Evolutionary conservation across 2,329 filamentous ascomycete species (phyloP).

Genomic region (Cylindrodendrum hubeiense): DNA sequence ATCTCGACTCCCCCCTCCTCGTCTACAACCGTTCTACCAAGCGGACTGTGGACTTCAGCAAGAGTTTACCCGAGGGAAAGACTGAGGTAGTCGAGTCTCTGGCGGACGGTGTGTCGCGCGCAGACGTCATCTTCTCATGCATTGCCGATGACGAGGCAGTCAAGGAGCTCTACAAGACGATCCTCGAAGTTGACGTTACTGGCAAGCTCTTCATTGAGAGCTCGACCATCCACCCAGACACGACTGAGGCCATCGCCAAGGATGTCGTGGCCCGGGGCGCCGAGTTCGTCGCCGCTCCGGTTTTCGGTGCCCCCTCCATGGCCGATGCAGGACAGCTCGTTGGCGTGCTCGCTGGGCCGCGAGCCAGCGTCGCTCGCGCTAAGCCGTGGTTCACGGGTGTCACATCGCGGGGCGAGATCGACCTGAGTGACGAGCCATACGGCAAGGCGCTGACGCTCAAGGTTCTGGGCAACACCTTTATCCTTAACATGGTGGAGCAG

Average conservation of each 20-base stretch:
- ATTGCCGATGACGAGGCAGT: slow-evolving; percentile 84
- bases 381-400: slow-evolving; percentile 80
- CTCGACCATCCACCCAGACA: slow-evolving; percentile 89
- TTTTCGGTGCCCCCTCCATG: slow-evolving; percentile 79
- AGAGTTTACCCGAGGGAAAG: slow-evolving; percentile 70
- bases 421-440: slow-evolving; percentile 77
- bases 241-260: slow-evolving; percentile 75
- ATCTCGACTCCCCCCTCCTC: slow-evolving; percentile 77
- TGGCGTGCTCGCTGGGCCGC: slow-evolving; percentile 78
- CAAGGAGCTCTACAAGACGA: slow-evolving; percentile 68
- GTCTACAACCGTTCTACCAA: slow-evolving; percentile 83
- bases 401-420: slow-evolving; percentile 75
- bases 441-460: slow-evolving; percentile 80
- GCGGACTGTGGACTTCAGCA: slow-evolving; percentile 73
- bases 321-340: slow-evolving; percentile 79
- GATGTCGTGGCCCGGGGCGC: slow-evolving; percentile 70
- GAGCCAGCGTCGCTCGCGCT: slow-evolving; percentile 70
- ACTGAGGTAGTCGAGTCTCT: slow-evolving; percentile 74
- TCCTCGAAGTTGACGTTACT: slow-evolving; percentile 66
- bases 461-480: slow-evolving; percentile 87
- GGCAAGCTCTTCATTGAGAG: slow-evolving; percentile 89
- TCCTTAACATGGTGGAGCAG: slow-evolving; percentile 85
- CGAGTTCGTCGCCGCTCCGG: slow-evolving; percentile 77
- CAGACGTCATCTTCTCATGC: slow-evolving; percentile 87
- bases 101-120: slow-evolving; percentile 72